Evolutionary conservation across 1,284 basidiomycete genomes (phyloP).

Genomic region (Apiotrichum siamense): DNA sequence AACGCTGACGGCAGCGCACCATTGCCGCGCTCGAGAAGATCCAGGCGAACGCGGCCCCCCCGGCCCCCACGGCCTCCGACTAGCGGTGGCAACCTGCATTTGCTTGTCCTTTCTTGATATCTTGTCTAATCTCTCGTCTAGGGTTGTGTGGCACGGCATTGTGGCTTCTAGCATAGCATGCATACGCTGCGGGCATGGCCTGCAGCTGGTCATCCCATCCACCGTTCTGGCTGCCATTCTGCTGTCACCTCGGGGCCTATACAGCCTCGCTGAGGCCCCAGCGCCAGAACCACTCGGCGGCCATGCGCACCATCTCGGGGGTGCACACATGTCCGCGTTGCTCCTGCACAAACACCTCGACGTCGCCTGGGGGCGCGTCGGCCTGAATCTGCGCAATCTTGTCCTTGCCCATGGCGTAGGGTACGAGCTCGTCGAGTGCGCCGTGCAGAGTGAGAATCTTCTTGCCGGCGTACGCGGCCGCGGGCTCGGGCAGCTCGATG

Average conservation of each 20-base stretch:
- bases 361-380: conserved; percentile 7
- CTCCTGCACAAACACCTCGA: conserved; percentile 44
- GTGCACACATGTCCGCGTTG: conserved; percentile 45
- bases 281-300: conserved; percentile 45
- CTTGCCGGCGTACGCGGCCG: conserved; percentile 58
- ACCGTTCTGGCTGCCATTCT: neutral
- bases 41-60: neutral
- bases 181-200: neutral
- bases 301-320: conserved; percentile 41
- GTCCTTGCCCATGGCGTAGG: conserved; percentile 26
- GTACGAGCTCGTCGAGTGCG: conserved; percentile 41
- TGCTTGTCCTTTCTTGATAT: no score
- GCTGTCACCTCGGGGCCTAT: neutral
- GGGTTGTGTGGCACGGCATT: neutral
- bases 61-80: no score
- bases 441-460: conserved; percentile 63
- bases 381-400: conserved; percentile 35
- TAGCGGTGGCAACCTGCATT: no score
- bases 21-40: conserved; percentile 28
- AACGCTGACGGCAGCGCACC: conserved; percentile 20
- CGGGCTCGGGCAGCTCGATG: conserved; percentile 52
- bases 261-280: conserved; percentile 27
- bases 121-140: no score
- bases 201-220: neutral
- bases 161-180: conserved; percentile 3